These are phyloP conservation scores for Suhomyces tanzawaensis DNA, from an alignment of 805 yeast genomes.

Conservation along the genomic window DNA sequence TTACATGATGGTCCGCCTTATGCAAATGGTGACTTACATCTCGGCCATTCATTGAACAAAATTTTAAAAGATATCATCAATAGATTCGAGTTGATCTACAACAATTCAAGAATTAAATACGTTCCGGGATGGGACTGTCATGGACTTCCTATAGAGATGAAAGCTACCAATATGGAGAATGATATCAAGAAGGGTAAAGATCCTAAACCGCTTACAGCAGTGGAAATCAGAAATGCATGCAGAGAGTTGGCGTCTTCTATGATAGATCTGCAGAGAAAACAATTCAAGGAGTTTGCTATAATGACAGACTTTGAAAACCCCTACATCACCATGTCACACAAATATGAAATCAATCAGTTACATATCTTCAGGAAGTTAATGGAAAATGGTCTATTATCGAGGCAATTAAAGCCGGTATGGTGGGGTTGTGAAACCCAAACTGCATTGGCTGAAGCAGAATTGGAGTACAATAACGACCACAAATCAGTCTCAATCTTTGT, in stretches of 20 bases:
- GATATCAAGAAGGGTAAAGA: constrained; percentile 14
- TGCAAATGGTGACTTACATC: constrained; percentile 91
- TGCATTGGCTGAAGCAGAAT: constrained; percentile 94
- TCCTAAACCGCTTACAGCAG: constrained; percentile 28
- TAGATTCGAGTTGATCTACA: constrained; percentile 58
- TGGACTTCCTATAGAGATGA: constrained; percentile 93
- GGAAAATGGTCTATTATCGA: constrained; percentile 62
- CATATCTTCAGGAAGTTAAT: constrained; percentile 65
- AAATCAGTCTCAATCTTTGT: constrained; percentile 66
- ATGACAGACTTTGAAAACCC: constrained; percentile 78
- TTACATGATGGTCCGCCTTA: constrained; percentile 98
- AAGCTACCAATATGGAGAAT: constrained; percentile 48
- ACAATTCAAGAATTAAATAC: constrained; percentile 64
- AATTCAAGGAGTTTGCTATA: constrained; percentile 70
- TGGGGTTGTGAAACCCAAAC: constrained; percentile 96
- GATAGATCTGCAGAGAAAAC: constrained; percentile 58
- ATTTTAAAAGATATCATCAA: constrained; percentile 81
- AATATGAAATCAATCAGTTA: constrained; percentile 75
- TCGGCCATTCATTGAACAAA: constrained; percentile 91
- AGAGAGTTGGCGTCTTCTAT: constrained; percentile 65
- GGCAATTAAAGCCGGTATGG: constrained; percentile 93
- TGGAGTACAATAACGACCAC: constrained; percentile 79
- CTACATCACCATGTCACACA: constrained; percentile 69
- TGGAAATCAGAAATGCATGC: constrained; percentile 67
- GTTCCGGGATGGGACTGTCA: constrained; percentile 99